Base-by-base conservation (phyloP, 2,329 filamentous ascomycete genomes). In the Parafenestella ontariensis region DNA sequence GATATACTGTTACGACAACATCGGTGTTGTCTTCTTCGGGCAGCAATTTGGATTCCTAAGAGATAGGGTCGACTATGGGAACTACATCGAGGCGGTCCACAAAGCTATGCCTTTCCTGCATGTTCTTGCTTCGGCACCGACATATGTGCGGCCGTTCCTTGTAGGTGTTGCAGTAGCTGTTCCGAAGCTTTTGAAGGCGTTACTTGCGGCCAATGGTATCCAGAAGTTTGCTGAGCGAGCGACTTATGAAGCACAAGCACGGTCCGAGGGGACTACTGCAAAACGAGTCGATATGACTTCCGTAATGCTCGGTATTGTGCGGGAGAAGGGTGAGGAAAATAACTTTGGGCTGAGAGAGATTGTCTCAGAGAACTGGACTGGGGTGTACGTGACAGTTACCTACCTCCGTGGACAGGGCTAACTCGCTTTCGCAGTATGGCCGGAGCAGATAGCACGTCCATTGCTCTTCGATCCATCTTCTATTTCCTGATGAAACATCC, bases 401-500 rank as follows among this genome's bases (percentile, higher is more conserved):
- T 15, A 40, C 26, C 9, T 40, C 6, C 20, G 15, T 24, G 20
- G 15, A 29, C 24, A 17, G 18, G 2, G 41, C 41, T 43, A 15
- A 43, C 41, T 20, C 8, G 10, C 23, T 43, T 66, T 41, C n/a
- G 8, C 51, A 59, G 71, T 28, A 71, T 73, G 42, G 75, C 73
- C 3, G 75, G 76, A 13, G 55, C 67, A 10, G 74, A 76, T 28
- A 78, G 75, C 4, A 78, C 74, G 0, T 70, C 71, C 7, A 69
- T 74, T 10, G 56, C 64, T 6, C 55, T 78, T 10, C 65, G 70
- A 4, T 59, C 68, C 7, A 61, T 77, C n/a, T 64, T 79, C 18
- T 81, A 77, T 58, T 68, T 76, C 52, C 60, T 76, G 3, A 67
- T 79, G 34, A 74, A 71, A 45, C 61, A 75, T 46, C 72, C 72